phyloP scores from a whole-genome alignment of 106 monocot genomes.

The Narthecium ossifragum region DNA sequence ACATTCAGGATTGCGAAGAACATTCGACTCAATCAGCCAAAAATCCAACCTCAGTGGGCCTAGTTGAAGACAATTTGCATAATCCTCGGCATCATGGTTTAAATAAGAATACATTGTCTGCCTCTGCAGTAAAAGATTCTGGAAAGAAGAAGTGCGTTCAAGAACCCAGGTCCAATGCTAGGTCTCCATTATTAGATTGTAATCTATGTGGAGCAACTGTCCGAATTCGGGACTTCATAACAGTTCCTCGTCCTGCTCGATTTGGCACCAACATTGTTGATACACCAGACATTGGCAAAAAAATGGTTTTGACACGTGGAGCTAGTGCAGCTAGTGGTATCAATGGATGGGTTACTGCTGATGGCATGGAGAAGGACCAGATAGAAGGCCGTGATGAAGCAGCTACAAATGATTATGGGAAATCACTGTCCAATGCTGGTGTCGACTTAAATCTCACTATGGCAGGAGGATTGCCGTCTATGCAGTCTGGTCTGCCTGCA shows the following conservation, averaged over 20 bases:
- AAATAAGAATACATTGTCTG: conserved; percentile 38
- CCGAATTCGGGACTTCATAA: conserved; percentile 71
- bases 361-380: conserved; percentile 50
- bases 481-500: conserved; percentile 34
- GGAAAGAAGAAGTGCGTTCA: conserved; percentile 47
- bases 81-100: conserved; percentile 25
- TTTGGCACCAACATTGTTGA: conserved; percentile 46
- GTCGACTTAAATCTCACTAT: conserved; percentile 87
- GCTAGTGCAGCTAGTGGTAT: conserved; percentile 93
- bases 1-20: conserved; percentile 95
- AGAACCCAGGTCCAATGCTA: conserved; percentile 44
- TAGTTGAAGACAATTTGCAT: conserved; percentile 24
- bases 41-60: conserved; percentile 57
- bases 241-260: conserved; percentile 45
- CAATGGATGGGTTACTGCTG: conserved; percentile 56
- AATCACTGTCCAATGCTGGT: conserved; percentile 63
- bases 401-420: conserved; percentile 52
- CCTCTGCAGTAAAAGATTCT: conserved; percentile 37
- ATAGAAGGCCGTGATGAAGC: conserved; percentile 57
- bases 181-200: conserved; percentile 85
- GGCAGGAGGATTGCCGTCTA: conserved; percentile 69
- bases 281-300: conserved; percentile 50
- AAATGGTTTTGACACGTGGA: conserved; percentile 53
- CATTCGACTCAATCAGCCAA: conserved; percentile 84
- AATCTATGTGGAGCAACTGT: conserved; percentile 90